Evolutionary conservation across 1,139 yeast genomes (phyloP), one percentile per base, ranked within the genome.

Genomic region (Hansenula sp.): DNA sequence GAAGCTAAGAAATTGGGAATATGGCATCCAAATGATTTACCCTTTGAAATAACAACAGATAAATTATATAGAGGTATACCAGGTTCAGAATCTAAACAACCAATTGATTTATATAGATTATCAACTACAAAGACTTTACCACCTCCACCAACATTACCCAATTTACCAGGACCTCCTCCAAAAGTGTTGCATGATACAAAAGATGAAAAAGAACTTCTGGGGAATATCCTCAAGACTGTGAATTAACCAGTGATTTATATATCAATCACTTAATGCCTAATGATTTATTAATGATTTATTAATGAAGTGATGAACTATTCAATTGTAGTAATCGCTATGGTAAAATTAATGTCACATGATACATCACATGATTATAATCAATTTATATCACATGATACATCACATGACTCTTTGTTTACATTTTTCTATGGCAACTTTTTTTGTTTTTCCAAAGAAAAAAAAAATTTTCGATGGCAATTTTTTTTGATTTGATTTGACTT

Each of bases 1-100:
- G 69, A 73, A 48, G 81, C 81, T 8, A 69, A 68, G 43, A 69
- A 72, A 41, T 55, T 68, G n/a, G 76, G 77, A 0, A 55, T 66
- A 19, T 70, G 76, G 73, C 62, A 65, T 25, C 62, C 66, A 2
- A 56, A 56, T 20, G 72, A 69, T 3, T 45, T 65, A 19, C 65
- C 68, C 3, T 71, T 72, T 48, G 72, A 71, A 41, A 59, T 74
- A 20, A 67, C 63, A 11, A 41, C 66, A 26, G 61, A 60, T 3
- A 63, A 64, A 25, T 57, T 75, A 24, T 72, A 69, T 37, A 51
- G 55, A 27, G 70, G 70, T 2, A 72, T 74, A 12, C 83, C 83
- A 0, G 78, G 79, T 1, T 50, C 55, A 12, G 28, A 32, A 2
- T 6, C 28, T 4, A 33, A 32, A 4, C 22, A 29, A 6, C 32